Conservation (phyloP, 192 early-diverging fungal species). For the Geranomyces michiganensis region DNA sequence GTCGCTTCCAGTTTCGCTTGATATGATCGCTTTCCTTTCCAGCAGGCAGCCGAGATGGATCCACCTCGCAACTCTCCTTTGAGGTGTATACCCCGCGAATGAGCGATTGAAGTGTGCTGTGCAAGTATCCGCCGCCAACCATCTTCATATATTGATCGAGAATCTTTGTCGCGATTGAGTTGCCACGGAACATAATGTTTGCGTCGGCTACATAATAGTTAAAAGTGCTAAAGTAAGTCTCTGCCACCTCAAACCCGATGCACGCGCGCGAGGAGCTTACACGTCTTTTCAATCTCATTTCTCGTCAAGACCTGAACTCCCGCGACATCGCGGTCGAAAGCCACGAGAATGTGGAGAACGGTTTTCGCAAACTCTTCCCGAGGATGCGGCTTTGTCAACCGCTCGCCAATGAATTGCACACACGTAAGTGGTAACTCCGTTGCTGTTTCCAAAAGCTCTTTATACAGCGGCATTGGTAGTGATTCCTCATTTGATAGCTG, state of each 20-base stretch:
- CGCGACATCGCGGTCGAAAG: conserved; percentile 42
- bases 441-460: conserved; percentile 31
- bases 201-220: conserved; percentile 42
- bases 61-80: conserved; percentile 39
- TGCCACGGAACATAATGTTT: conserved; percentile 64
- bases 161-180: conserved; percentile 58
- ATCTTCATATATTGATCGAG: conserved; percentile 65
- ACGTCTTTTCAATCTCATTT: conserved; percentile 36
- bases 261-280: conserved; percentile 1
- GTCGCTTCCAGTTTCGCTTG: conserved; percentile 45
- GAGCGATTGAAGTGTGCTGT: conserved; percentile 40
- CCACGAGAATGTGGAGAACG: conserved; percentile 44
- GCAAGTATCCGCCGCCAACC: conserved; percentile 52
- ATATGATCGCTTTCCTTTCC: conserved; percentile 37
- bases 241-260: neutral
- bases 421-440: conserved; percentile 43
- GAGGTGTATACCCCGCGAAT: conserved; percentile 33
- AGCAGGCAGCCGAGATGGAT: conserved; percentile 21
- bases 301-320: conserved; percentile 34
- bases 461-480: conserved; percentile 44
- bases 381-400: conserved; percentile 27
- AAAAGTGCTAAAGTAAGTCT: neutral
- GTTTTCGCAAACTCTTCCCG: conserved; percentile 48
- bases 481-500: conserved; percentile 37
- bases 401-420: conserved; percentile 36